Evolutionary conservation across 2,329 filamentous ascomycete genomes (phyloP), one percentile per base, ranked within the genome.

Genomic region (Talaromyces sp.): DNA sequence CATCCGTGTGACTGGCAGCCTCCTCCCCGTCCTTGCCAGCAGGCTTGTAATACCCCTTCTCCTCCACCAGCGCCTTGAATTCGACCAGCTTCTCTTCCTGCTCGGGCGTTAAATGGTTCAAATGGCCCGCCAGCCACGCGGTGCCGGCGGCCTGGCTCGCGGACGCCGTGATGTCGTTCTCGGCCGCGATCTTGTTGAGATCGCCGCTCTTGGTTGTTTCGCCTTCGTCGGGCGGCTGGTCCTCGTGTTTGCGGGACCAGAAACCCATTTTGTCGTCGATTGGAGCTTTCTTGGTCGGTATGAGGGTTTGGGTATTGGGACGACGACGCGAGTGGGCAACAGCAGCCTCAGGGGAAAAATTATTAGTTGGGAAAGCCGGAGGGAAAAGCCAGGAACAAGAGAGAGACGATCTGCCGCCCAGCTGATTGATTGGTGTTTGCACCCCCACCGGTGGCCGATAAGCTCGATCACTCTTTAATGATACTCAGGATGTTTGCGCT

Each of bases 41-140:
- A 66, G 75, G 71, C 26, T 70, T 76, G 64, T 80, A 81, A 64
- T 80, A 82, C 9, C 85, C 86, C 65, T 86, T 84, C 69, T 90
- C 81, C 64, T 83, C 78, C 35, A 90, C 82, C 41, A 89, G 72
- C 11, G 73, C 71, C 79, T 93, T 96, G 82, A 97, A 96, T 49
- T 84, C 81, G 26, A 77, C 74, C 56, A 97, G 81, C 19, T 87
- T 85, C 31, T 81, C 77, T 66, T 86, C 82, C 77, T 97, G 89
- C 56, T 84, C 80, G 21, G 82, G 78, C 27, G 80, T 90, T 62
- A 97, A 81, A 75, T 93, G 88, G 55, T 91, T 88, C 52, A 93
- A 79, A 73, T 96, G 92, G n/a, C 91, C 92, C 10, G 71, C 70
- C 41, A 76, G 66, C 73, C 73, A 76, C 38, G 67, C 73, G 11